phyloP scores from a whole-genome alignment of 2,329 filamentous ascomycete species.

The Fusarium humuli region DNA sequence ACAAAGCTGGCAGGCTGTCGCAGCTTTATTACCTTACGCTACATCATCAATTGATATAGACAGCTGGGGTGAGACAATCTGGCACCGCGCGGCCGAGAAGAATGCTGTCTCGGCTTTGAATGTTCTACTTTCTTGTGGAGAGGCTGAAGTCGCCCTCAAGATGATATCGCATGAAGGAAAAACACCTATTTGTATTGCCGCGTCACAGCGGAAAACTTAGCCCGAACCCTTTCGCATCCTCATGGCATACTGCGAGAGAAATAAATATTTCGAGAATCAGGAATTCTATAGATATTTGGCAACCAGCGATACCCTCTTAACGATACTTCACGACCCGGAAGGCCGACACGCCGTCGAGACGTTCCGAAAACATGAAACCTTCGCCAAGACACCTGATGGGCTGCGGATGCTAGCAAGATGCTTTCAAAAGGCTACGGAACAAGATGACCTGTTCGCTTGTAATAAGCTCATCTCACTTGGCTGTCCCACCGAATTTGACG shows the following conservation, averaged over 20 bases:
- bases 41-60: not conserved
- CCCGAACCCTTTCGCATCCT: not conserved
- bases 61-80: not conserved
- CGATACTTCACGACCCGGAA: accelerated
- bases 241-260: accelerated
- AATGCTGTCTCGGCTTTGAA: accelerated
- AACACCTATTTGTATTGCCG: not conserved
- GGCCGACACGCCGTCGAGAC: not conserved
- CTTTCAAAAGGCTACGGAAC: not conserved
- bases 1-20: not conserved
- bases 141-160: not conserved
- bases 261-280: not conserved
- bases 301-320: not conserved
- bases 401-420: not conserved
- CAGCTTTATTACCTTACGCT: not conserved
- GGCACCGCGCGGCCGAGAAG: not conserved
- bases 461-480: not conserved
- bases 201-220: accelerated
- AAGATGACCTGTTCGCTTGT: not conserved
- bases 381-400: not conserved
- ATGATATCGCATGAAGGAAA: not conserved
- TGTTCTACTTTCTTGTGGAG: not conserved
- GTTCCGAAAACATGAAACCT: not conserved
- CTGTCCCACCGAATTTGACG: not conserved
- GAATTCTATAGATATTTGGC: accelerated